Percentiles rank a stretch among this genome's conserved stretches.
These are phyloP conservation scores for Stygiomarasmius scandens DNA, from an alignment of 1,284 basidiomycete genomes.

Conservation along the genomic window DNA sequence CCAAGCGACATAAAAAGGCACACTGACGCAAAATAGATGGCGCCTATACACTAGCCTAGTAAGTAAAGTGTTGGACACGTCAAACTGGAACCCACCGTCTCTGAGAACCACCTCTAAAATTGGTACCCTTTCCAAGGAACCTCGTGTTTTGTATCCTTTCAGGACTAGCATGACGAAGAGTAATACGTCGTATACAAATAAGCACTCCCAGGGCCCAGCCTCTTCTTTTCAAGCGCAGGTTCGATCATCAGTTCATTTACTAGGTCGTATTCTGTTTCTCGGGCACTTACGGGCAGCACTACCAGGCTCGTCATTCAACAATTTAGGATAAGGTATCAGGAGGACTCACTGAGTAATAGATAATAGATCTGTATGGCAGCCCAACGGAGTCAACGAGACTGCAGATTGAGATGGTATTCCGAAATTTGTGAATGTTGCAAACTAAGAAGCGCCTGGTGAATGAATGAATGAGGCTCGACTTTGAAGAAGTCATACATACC, in stretches of 20 bases:
- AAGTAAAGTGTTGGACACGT: background rate
- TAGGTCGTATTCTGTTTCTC: background rate
- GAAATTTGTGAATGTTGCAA: too few species aligned
- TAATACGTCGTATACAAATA: constrained; percentile 41
- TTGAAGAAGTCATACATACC: background rate
- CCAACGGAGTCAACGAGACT: background rate
- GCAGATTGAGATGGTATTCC: too few species aligned
- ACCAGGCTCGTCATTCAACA: too few species aligned
- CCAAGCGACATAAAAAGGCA: background rate
- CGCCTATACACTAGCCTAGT: constrained; percentile 28
- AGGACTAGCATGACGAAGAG: constrained; percentile 39
- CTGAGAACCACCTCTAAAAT: constrained; percentile 36
- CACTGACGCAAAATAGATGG: constrained; percentile 40
- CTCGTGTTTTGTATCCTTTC: constrained; percentile 35
- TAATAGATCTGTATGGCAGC: background rate
- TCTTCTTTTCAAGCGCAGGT: constrained; percentile 25
- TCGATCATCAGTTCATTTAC: background rate
- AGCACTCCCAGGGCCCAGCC: constrained; percentile 44
- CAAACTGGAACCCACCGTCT: constrained; percentile 34
- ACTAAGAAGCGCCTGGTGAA: background rate
- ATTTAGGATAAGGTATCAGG: too few species aligned
- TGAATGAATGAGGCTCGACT: too few species aligned
- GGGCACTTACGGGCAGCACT: background rate
- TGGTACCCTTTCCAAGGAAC: constrained; percentile 28
- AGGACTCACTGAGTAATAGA: background rate